Base-by-base conservation (phyloP, 1,139 yeast species). In the Candida glucosophila region DNA sequence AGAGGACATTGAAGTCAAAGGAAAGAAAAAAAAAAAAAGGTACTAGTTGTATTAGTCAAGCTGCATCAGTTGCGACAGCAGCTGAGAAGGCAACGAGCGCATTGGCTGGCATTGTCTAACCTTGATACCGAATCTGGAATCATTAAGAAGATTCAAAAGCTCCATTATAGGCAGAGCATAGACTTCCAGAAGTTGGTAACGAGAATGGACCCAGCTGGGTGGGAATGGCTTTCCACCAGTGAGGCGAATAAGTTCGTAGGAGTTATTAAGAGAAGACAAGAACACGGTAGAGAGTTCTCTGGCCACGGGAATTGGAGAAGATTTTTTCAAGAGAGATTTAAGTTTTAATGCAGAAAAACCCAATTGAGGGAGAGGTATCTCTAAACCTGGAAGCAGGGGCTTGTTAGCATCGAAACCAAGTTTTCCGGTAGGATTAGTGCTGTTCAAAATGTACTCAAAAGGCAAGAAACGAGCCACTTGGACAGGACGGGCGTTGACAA, bases 151-250 rank as follows among this genome's bases (percentile, higher is more conserved):
- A 35, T 69, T 66, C 28, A 70, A 66, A 44, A 80, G 60, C 34
- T 73, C 69, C 35, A 62, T 52, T 23, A 76, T 64, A 28, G 71
- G 67, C 30, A 63, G 70, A 15, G 63, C 57, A 29, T 63, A 55
- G 7, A 54, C 50, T 25, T 67, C 68, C 25, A 61, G 48, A 32
- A 79, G 52, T 47, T 72, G 71, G 53, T 57, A 73, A 26, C 70
- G 60, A 16, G 95, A 83, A 48, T 86, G 95, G 26, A 82, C 79
- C 86, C 92, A 88, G 38, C 86, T 75, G 37, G 95, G 86, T 29
- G 72, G 67, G 31, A 73, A 61, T 12, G 77, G 66, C 40, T 69
- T 66, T 25, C 94, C 94, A 24, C 95, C 96, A 20, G 92, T 73
- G 37, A 88, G 66, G 49, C 94, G 72, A 32, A 86, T 53, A 14